Conservation (phyloP, 345 rosid genomes). For the Camelina sativa region DNA sequence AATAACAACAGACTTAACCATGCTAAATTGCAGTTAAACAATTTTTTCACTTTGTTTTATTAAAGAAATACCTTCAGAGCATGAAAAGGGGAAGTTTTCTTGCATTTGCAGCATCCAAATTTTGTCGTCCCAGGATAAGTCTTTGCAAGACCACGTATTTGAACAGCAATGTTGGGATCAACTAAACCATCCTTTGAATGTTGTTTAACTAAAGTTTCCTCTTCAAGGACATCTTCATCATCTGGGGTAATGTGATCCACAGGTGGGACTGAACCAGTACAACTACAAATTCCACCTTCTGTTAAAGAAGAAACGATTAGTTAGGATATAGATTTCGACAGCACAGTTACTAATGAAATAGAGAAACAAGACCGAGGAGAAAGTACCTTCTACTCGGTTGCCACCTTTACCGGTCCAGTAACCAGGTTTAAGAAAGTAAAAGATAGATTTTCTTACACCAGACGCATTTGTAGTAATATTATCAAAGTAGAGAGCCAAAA, state of each 20-base stretch:
- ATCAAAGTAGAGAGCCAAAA: slow-evolving; percentile 83
- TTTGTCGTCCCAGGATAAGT: slow-evolving; percentile 68
- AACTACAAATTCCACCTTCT: slow-evolving; percentile 92
- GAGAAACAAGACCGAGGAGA: slow-evolving; percentile 27
- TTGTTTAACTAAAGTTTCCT: slow-evolving; percentile 68
- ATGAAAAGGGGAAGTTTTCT: slow-evolving; percentile 80
- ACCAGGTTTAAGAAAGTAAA: slow-evolving; percentile 78
- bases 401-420: slow-evolving; percentile 96
- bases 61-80: slow-evolving; percentile 66
- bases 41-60: background rate
- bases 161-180: slow-evolving; percentile 77
- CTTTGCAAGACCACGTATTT: slow-evolving; percentile 78
- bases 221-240: slow-evolving; percentile 87
- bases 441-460: slow-evolving; percentile 73
- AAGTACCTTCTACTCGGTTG: slow-evolving; percentile 66
- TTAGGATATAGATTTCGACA: background rate
- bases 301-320: slow-evolving; percentile 20
- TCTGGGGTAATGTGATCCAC: slow-evolving; percentile 63
- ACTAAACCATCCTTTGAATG: slow-evolving; percentile 54
- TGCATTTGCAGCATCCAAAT: slow-evolving; percentile 72
- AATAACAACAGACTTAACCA: slow-evolving; percentile 1
- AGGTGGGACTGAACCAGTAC: slow-evolving; percentile 64
- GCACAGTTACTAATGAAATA: slow-evolving; percentile 12
- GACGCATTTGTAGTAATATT: slow-evolving; percentile 81
- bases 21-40: background rate